Percentiles rank a stretch among this genome's conserved stretches.
These are phyloP conservation scores for Debaryomyces psychrophilus DNA, from an alignment of 1,139 yeast species.

Conservation along the genomic window DNA sequence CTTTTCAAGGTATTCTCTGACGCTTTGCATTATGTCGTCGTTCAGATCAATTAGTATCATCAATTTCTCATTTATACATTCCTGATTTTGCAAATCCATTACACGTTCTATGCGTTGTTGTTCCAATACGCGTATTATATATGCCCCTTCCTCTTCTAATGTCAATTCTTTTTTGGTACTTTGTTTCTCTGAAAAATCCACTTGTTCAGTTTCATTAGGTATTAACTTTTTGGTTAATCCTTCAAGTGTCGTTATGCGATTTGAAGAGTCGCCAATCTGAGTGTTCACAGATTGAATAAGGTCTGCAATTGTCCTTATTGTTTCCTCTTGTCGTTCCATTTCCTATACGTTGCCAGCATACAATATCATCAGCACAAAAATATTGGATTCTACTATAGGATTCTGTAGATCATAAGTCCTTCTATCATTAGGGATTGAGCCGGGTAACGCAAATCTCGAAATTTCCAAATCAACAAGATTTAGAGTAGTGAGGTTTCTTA, in stretches of 20 bases:
- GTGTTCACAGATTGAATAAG: constrained; percentile 25
- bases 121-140: constrained; percentile 30
- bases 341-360: neutral
- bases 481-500: neutral
- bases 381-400: neutral
- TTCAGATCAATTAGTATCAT: constrained; percentile 41
- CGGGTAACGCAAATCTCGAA: constrained; percentile 7
- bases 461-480: constrained; percentile 7
- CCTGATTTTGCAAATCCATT: constrained; percentile 50
- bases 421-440: neutral
- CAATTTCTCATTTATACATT: constrained; percentile 37
- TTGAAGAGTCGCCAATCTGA: constrained; percentile 27
- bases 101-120: constrained; percentile 38
- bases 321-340: constrained; percentile 29
- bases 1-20: constrained; percentile 40
- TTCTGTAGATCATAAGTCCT: constrained; percentile 6
- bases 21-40: constrained; percentile 41
- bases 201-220: constrained; percentile 21
- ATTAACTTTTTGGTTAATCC: constrained; percentile 26
- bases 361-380: neutral
- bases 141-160: constrained; percentile 15
- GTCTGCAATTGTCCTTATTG: constrained; percentile 24
- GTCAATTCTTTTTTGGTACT: neutral
- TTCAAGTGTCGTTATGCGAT: constrained; percentile 25
- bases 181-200: neutral